Evolutionary conservation across 108 stramenopile species (phyloP).

Genomic region (Cyclostephanos tholiformis): DNA sequence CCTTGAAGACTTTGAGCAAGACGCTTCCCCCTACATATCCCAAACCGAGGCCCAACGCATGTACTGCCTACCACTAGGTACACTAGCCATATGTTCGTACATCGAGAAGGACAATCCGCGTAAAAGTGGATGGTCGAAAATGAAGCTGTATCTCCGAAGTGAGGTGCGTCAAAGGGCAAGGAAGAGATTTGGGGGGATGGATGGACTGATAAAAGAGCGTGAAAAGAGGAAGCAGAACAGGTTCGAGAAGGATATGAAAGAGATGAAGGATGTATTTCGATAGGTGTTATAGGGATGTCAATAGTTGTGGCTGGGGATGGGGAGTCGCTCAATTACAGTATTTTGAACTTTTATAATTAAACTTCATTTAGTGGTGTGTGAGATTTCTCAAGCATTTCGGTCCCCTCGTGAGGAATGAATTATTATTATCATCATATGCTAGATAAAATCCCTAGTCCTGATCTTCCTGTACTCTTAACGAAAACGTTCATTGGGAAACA

Average conservation of each 20-base stretch:
- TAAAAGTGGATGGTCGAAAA: conserved; percentile 60
- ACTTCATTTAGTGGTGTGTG: not conserved
- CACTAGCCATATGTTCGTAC: conserved; percentile 73
- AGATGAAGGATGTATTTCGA: conserved; percentile 64
- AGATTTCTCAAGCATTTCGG: no score
- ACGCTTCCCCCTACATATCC: conserved; percentile 67
- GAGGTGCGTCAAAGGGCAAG: conserved; percentile 73
- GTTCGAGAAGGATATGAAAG: conserved; percentile 66
- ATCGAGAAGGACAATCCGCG: conserved; percentile 73
- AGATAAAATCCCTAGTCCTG: no score
- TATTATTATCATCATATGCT: no score
- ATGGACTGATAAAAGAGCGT: conserved; percentile 68
- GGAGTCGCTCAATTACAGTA: conserved; percentile 15
- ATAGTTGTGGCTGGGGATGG: not conserved
- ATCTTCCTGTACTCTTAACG: not conserved
- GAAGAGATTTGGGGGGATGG: conserved; percentile 72
- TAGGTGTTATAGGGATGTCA: conserved; percentile 12
- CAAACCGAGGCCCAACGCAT: conserved; percentile 71
- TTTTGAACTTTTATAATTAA: not conserved
- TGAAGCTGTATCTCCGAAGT: conserved; percentile 74
- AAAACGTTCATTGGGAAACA: no score
- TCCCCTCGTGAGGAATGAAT: not conserved
- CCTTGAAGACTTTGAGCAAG: conserved; percentile 76
- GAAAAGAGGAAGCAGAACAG: conserved; percentile 58
- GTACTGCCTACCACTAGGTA: conserved; percentile 83